Base-by-base conservation (phyloP, 2,329 filamentous ascomycete genomes). In the Clarireedia paspali region DNA sequence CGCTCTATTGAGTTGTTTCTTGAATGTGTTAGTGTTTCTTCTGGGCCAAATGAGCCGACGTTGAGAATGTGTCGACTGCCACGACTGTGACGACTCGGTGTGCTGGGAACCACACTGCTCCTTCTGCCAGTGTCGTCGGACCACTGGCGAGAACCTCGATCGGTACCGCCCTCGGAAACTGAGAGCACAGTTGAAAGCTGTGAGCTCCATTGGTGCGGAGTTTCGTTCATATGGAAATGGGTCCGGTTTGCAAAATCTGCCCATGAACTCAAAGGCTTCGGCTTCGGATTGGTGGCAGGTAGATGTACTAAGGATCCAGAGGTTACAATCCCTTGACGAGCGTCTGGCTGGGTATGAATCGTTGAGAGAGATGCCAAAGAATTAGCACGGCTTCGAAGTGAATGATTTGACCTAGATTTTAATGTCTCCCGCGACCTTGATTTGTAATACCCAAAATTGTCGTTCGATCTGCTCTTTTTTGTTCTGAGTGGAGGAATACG, bases 161-260 rank as follows among this genome's bases (percentile, higher is more conserved):
- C 73, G 34, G 76, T 82, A 38, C 70, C 74, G 20, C 70, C 74
- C 60, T 85, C 82, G 65, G 79, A 80, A 66, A 83, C 82, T 36
- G 82, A 85, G 68, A 78, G 73, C 59, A 85, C 82, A 46, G 82
- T 83, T 40, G 83, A 85, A 44, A 85, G 73, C 68, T 83, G 81
- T 46, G 79, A 79, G 69, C 81, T 83, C 81, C 81, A 84, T 75
- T 80, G 79, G 64, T 83, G 80, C 55, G 76, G 74, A 57, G 74
- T 69, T 47, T 74, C 67, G 60, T 77, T 64, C 74, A 80, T 80
- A 62, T 68, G 70, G 63, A 67, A 65, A 56, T 66, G 65, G 59
- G 62, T 61, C 57, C 56, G 59, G 53, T 59, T 57, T 60, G 62
- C 62, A 57, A 64, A 62, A 57, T 67, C 64, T 60, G 66, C 65